A percentile compares a stretch with the other conserved stretches of the same genome.
These are phyloP conservation scores for Colletotrichum ledebouriae DNA, from an alignment of 2,329 filamentous ascomycete species.

Conservation along the genomic window DNA sequence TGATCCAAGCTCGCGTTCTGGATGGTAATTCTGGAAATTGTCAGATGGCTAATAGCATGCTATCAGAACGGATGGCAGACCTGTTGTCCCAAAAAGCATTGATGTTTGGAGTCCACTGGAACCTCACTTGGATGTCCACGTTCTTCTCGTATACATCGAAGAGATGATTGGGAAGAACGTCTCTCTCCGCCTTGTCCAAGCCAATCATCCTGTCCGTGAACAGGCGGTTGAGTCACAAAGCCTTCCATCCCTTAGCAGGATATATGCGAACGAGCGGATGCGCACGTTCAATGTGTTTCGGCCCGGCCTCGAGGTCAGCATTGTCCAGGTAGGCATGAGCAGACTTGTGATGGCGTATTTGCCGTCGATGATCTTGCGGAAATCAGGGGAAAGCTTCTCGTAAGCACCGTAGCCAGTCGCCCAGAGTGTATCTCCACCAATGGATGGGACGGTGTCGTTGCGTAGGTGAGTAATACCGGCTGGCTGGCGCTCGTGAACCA, in stretches of 20 bases:
- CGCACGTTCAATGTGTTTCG: constrained; percentile 74
- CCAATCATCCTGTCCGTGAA: constrained; percentile 79
- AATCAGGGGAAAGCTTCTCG: constrained; percentile 78
- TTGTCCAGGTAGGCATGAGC: constrained; percentile 78
- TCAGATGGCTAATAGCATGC: neutral
- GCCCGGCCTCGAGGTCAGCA: constrained; percentile 70
- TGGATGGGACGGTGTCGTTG: constrained; percentile 74
- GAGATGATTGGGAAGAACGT: constrained; percentile 75
- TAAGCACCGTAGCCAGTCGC: constrained; percentile 79
- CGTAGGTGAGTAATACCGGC: constrained; percentile 79
- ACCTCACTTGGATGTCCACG: constrained; percentile 79
- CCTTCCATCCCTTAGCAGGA: constrained; percentile 81
- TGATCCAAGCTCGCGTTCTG: constrained; percentile 84
- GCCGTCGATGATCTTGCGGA: constrained; percentile 79
- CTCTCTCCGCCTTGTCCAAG: constrained; percentile 76
- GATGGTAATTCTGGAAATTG: constrained; percentile 70
- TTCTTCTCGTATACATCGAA: constrained; percentile 78
- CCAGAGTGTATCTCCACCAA: constrained; percentile 81
- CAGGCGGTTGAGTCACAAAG: constrained; percentile 77
- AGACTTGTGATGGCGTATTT: constrained; percentile 74
- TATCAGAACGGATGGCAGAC: constrained; percentile 49
- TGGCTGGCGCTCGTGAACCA: constrained; percentile 79
- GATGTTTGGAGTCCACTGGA: constrained; percentile 77
- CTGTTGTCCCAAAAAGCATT: constrained; percentile 80
- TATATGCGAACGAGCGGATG: constrained; percentile 79